phyloP scores from a whole-genome alignment of 2,329 filamentous ascomycete genomes.

The Lasiodiplodia theobromae region DNA sequence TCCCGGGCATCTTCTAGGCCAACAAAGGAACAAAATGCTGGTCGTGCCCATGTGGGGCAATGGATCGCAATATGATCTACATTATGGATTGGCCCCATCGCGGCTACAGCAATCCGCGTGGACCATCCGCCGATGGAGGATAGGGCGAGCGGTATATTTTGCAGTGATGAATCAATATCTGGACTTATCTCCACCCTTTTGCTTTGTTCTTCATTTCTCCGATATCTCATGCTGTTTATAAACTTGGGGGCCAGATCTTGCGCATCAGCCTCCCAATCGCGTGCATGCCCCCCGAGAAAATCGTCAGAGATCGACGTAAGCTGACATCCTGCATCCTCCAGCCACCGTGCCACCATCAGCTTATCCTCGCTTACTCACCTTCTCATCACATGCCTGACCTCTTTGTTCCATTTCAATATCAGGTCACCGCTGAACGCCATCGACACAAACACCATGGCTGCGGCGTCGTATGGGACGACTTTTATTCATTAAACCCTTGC shows the following conservation, averaged over 20 bases:
- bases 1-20: slow-evolving; percentile 75
- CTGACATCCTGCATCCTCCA: neutral
- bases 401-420: neutral
- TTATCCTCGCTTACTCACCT: slow-evolving; percentile 9
- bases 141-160: neutral
- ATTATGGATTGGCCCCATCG: neutral
- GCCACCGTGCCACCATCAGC: slow-evolving; percentile 7
- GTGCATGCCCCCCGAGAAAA: neutral
- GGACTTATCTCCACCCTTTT: neutral
- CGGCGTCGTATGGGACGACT: neutral
- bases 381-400: neutral
- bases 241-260: neutral
- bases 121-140: neutral
- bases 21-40: neutral
- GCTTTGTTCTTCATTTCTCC: neutral
- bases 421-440: neutral
- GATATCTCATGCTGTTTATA: neutral
- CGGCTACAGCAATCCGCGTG: neutral
- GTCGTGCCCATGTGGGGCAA: neutral
- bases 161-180: neutral
- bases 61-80: neutral
- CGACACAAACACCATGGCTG: neutral
- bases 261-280: slow-evolving; percentile 5
- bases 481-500: neutral
- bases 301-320: slow-evolving; percentile 18